Evolutionary conservation across 306 rosid genomes (phyloP), one percentile per base, ranked within the genome.

Genomic region (Hylodesmum podocarpum): DNA sequence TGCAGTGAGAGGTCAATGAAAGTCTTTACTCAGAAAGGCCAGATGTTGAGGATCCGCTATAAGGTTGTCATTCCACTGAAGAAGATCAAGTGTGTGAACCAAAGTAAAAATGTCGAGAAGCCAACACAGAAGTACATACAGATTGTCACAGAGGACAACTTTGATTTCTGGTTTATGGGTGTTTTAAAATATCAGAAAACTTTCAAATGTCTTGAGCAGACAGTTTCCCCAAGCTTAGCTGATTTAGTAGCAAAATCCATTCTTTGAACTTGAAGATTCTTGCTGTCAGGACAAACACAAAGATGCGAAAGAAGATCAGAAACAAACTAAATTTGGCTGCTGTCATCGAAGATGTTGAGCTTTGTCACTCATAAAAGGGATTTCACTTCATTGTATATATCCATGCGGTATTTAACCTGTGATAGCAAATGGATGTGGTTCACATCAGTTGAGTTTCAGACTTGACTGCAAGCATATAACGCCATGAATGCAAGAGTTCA

Each of bases 1-100:
- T 92, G 97, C 86, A 90, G 97, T 66, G 88, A 89, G 33, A 90
- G 86, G 78, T 83, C 91, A 22, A 83, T 90, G 75, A 84, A 83
- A 40, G 65, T 88, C 37, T 72, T 83, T 3, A 84, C 80, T 50
- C 77, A 75, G 49, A 76, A 84, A 18, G 92, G 89, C 25, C 80
- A 84, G 46, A 46, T 84, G 55, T 18, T 70, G 34, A 76, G 85
- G 62, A 81, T 76, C 36, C 81, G 31, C 15, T 81, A 81, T 24
- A 81, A 81, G 77, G 81, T 81, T 51, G 33, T 3, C 8, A 62
- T 81, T 76, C 81, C 81, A 40, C n/a, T 76, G 19, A 70, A 70
- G 46, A 81, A 81, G 54, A 70, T 81, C 27, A 70, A 81, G 73
- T 21, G 73, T 21, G 81, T 76, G 61, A 76, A 64, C 10, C 78